Evolutionary conservation across 257 asterid species (phyloP).

Genomic region (Leonotis leonurus): DNA sequence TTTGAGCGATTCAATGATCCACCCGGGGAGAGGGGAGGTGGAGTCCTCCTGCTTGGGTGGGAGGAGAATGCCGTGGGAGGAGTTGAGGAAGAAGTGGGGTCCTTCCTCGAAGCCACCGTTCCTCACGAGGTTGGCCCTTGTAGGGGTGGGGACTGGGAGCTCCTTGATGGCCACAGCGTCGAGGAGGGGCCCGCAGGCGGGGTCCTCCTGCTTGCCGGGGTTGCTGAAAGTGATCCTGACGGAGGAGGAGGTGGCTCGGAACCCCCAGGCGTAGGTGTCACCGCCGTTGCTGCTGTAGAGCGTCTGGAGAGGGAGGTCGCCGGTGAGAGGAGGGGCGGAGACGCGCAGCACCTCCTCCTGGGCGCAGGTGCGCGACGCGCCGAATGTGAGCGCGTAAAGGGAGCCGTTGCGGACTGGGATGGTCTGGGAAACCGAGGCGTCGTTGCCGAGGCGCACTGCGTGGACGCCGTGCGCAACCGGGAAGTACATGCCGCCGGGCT

Average conservation of each 20-base stretch:
- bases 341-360: constrained; percentile 74
- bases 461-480: constrained; percentile 77
- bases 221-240: constrained; percentile 55
- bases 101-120: constrained; percentile 81
- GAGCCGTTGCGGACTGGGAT: constrained; percentile 62
- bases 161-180: constrained; percentile 84
- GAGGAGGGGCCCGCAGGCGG: constrained; percentile 84
- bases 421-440: constrained; percentile 78
- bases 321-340: constrained; percentile 60
- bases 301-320: constrained; percentile 84
- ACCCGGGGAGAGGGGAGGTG: constrained; percentile 87
- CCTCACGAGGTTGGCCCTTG: constrained; percentile 67
- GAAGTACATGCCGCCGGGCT: constrained; percentile 93
- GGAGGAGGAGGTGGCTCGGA: constrained; percentile 41
- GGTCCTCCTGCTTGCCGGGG: constrained; percentile 81
- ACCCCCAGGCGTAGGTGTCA: constrained; percentile 85
- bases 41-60: constrained; percentile 74
- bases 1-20: constrained; percentile 79
- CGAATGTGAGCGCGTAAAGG: constrained; percentile 79
- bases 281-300: constrained; percentile 78
- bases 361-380: constrained; percentile 88
- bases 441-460: constrained; percentile 89
- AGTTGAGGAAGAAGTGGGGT: constrained; percentile 50
- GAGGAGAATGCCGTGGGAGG: constrained; percentile 74
- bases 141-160: constrained; percentile 44